Percentiles rank a stretch among this genome's conserved stretches.
Conservation (phyloP, 169 alveolate species). For the Plasmodium cynomolgi region DNA sequence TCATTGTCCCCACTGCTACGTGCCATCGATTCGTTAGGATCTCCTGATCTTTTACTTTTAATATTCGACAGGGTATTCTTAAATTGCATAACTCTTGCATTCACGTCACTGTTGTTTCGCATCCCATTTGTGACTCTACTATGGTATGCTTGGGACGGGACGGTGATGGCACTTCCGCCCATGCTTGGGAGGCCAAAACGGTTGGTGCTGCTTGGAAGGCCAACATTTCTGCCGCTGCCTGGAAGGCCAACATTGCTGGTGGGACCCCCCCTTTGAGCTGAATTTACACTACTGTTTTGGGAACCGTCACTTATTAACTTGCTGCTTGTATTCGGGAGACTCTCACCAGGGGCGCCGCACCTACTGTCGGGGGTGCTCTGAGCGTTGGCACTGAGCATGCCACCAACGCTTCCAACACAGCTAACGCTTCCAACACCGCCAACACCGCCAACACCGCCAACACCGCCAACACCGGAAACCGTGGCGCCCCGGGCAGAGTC, state of each 20-base stretch:
- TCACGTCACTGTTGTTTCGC: background rate
- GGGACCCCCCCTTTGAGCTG: too few species aligned
- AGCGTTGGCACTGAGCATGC: background rate
- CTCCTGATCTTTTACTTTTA: background rate
- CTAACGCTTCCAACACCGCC: too few species aligned
- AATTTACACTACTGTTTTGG: too few species aligned
- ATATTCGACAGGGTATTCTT: background rate
- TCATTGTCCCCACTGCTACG: background rate
- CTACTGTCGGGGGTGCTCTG: background rate
- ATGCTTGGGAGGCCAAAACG: background rate
- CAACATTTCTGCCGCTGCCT: background rate
- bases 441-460: too few species aligned
- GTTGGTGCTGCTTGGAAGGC: background rate
- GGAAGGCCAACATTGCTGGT: background rate
- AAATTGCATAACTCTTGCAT: background rate
- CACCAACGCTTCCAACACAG: background rate
- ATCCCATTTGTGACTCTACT: background rate
- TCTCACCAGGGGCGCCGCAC: background rate
- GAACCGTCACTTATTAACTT: constrained; percentile 5
- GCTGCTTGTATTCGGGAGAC: constrained; percentile 8
- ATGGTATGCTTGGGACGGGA: background rate
- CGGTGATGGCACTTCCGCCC: background rate
- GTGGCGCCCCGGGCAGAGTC: too few species aligned
- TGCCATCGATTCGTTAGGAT: background rate
- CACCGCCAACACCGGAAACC: too few species aligned